A percentile compares a stretch with the other conserved stretches of the same genome.
phyloP scores from a whole-genome alignment of 192 early-diverging fungal genomes.

The Podila clonocystis region DNA sequence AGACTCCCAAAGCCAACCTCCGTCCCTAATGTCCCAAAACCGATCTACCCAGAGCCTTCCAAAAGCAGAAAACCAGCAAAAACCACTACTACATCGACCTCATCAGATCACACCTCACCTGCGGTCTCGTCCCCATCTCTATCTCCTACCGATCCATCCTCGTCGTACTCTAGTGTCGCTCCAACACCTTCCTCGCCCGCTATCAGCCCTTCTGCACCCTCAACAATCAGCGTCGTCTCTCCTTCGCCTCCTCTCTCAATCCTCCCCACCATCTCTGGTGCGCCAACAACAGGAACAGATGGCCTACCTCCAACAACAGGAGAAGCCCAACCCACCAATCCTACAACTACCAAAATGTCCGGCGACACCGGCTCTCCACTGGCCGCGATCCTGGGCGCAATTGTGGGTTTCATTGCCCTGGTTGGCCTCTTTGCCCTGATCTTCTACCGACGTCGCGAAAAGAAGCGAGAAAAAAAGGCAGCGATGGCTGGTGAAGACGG shows the following conservation, averaged over 20 bases:
- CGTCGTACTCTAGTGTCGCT: neutral
- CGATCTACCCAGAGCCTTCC: neutral
- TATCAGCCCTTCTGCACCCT: no score
- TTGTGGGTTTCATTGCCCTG: conserved; percentile 6
- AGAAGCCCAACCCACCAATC: neutral
- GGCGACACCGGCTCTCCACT: neutral
- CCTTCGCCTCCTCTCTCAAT: neutral
- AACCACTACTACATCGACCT: neutral
- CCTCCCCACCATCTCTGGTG: neutral
- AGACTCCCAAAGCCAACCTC: neutral
- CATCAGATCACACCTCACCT: neutral
- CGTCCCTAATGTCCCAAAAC: neutral
- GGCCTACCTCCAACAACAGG: no score
- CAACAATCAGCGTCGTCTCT: neutral
- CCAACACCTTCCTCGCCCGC: neutral
- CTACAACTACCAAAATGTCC: neutral
- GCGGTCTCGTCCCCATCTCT: neutral
- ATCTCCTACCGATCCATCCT: neutral
- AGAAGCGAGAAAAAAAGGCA: neutral
- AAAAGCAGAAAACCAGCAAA: neutral
- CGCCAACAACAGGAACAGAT: neutral
- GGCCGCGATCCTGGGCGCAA: neutral
- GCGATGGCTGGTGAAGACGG: neutral
- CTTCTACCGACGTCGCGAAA: neutral
- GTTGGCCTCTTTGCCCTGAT: conserved; percentile 4